These are phyloP conservation scores for Claviceps maximensis DNA, from an alignment of 2,329 filamentous ascomycete genomes.

Conservation along the genomic window DNA sequence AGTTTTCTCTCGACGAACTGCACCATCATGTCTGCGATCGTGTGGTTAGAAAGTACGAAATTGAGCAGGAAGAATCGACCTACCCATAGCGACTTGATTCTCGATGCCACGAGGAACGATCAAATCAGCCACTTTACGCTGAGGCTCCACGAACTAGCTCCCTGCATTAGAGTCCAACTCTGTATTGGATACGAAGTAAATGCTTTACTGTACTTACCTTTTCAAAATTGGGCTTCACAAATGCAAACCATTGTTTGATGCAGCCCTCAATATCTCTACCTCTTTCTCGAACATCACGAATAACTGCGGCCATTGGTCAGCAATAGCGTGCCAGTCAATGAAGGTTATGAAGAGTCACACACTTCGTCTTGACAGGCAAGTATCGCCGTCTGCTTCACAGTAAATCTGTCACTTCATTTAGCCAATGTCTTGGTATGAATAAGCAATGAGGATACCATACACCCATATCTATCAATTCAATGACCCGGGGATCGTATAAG, in stretches of 20 bases:
- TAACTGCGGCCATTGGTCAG: constrained; percentile 35
- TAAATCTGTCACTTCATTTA: constrained; percentile 52
- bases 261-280: constrained; percentile 87
- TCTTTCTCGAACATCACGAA: constrained; percentile 79
- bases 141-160: constrained; percentile 67
- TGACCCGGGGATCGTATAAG: constrained; percentile 72
- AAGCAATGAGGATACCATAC: constrained; percentile 28
- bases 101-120: constrained; percentile 92
- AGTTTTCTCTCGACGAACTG: constrained; percentile 86
- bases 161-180: not conserved
- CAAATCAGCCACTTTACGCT: constrained; percentile 82
- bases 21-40: constrained; percentile 63
- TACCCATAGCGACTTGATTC: constrained; percentile 80
- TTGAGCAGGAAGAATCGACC: constrained; percentile 12
- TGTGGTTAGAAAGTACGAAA: constrained; percentile 5
- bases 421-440: not conserved
- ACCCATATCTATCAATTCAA: constrained; percentile 83
- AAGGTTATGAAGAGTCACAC: constrained; percentile 19
- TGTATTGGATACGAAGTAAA: not conserved
- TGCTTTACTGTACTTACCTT: constrained; percentile 34
- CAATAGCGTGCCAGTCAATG: not conserved
- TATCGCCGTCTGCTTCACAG: constrained; percentile 89
- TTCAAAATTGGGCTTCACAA: constrained; percentile 94
- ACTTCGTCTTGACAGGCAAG: constrained; percentile 83
- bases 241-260: constrained; percentile 95